Conservation (phyloP, 176 grass and related monocot species). For the Triticum monococcum region DNA sequence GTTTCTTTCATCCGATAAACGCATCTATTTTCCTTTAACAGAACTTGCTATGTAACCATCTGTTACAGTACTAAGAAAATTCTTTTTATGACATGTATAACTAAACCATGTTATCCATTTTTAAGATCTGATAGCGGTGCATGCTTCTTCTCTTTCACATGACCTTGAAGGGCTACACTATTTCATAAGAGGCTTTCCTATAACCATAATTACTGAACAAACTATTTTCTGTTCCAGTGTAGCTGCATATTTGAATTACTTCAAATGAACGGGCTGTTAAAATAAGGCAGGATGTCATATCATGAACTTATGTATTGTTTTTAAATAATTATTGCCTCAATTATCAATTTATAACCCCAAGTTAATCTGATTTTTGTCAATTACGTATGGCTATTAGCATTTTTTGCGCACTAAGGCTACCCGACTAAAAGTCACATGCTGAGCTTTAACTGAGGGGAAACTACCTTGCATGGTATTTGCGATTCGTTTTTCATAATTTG, state of each 20-base stretch:
- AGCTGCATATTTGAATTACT: not conserved
- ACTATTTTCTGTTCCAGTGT: not conserved
- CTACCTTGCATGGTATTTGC: not conserved
- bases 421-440: not conserved
- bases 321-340: not conserved
- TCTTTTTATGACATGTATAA: not conserved
- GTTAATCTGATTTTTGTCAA: not conserved
- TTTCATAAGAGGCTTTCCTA: not conserved
- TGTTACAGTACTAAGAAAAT: conserved; percentile 2
- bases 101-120: not conserved
- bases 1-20: not conserved
- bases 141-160: not conserved
- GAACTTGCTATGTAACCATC: not conserved
- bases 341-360: not conserved
- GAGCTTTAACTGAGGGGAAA: not conserved
- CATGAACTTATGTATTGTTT: not conserved
- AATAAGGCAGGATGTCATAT: not conserved
- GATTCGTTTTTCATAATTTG: not conserved
- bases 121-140: not conserved
- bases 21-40: not conserved
- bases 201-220: not conserved
- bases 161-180: not conserved
- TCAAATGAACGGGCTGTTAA: not conserved
- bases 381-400: not conserved
- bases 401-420: not conserved